Percentiles rank a stretch among this genome's conserved stretches.
Conservation (phyloP, 768 basidiomycete genomes). For the Daedaleopsis nitida region DNA sequence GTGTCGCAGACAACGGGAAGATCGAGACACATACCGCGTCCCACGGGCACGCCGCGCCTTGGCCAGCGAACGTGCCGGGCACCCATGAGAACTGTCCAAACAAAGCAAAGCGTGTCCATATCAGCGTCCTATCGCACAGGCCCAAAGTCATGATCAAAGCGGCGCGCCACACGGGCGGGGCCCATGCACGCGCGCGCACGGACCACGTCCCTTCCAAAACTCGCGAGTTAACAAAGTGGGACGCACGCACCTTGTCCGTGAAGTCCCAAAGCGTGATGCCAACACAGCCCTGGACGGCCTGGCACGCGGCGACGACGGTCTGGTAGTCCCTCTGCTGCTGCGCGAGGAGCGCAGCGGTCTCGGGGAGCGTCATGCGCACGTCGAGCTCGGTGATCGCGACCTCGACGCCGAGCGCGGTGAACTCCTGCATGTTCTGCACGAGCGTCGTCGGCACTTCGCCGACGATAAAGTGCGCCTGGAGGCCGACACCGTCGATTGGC, state of each 20-base stretch:
- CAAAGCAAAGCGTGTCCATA: neutral
- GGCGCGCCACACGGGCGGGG: no score
- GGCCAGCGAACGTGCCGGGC: constrained; percentile 34
- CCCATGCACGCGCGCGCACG: no score
- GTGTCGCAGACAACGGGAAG: neutral
- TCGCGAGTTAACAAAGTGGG: no score
- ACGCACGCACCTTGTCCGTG: constrained; percentile 34
- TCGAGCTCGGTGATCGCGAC: constrained; percentile 72
- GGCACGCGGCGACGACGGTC: constrained; percentile 54
- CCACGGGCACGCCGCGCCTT: constrained; percentile 35
- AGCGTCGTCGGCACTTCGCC: constrained; percentile 52
- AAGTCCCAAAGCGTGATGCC: constrained; percentile 45
- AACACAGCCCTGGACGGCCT: constrained; percentile 36
- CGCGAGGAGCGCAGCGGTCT: constrained; percentile 47
- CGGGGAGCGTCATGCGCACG: constrained; percentile 62
- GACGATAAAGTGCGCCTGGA: constrained; percentile 62
- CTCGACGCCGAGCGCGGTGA: constrained; percentile 62
- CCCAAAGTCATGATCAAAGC: no score
- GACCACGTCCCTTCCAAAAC: no score
- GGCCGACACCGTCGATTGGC: constrained; percentile 63
- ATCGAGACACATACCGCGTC: constrained; percentile 27
- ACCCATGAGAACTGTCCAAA: constrained; percentile 35
- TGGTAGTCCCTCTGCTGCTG: constrained; percentile 62
- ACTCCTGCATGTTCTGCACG: constrained; percentile 48
- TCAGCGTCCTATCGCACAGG: neutral